Evolutionary conservation across 2,329 filamentous ascomycete genomes (phyloP), one percentile per base, ranked within the genome.

Genomic region (Epichloe bromicola): DNA sequence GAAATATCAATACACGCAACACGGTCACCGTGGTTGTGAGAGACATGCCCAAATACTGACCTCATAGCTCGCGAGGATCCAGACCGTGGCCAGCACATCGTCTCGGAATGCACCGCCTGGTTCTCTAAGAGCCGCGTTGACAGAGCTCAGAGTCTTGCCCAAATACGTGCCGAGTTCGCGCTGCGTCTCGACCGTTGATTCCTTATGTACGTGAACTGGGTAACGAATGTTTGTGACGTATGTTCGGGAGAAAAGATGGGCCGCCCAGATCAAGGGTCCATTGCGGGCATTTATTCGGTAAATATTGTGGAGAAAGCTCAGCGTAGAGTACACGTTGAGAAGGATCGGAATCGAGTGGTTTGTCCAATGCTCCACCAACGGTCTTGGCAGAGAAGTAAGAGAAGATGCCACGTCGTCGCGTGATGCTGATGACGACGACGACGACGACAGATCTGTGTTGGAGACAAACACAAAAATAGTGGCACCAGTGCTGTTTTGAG

Each of bases 51-150:
- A 26, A 10, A 19, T 23, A 51, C 51, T 4, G 53, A 67, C 68
- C 61, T 70, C 68, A 45, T 70, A 70, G 52, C 67, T 69, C 40
- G 65, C 55, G 19, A 70, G 56, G 36, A 70, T 61, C 68, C 68
- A 70, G 3, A 70, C 64, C 3, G 68, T 67, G 15, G 64, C 65
- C 15, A 70, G 63, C 19, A 69, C 60, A 50, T 70, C 64, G 20
- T 67, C 60, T 51, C 68, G 53, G 40, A 60, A 34, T 4, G 61
- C 55, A 5, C 64, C 63, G 6, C 56, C 54, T 4, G 60, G 57
- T 10, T 62, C 57, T 6, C 55, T 60, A 15, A 70, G 56, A 6
- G 71, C 71, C 6, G 64, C 58, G 39, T 67, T 61, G 17, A 75
- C 62, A 3, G 65, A 59, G n/a, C 57, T 61, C 42, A 70, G 53